Percentiles rank a stretch among this genome's conserved stretches.
Conservation (phyloP, 2,329 filamentous ascomycete species). For the Macrophomina phaseolina region DNA sequence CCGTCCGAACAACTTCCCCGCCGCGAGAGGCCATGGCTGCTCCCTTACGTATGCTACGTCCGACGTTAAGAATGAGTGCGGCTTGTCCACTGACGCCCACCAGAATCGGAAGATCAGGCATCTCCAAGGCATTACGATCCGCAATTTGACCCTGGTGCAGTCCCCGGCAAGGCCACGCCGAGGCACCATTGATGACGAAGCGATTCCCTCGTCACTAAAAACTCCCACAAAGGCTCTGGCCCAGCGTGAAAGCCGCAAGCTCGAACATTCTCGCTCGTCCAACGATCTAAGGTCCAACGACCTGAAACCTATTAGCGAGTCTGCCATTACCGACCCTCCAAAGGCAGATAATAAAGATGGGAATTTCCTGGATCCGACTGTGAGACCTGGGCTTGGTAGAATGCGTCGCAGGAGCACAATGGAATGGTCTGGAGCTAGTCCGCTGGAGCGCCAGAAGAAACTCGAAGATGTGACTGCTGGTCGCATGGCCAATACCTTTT, state of each 20-base stretch:
- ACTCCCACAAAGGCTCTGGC: slow-evolving; percentile 70
- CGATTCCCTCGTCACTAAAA: slow-evolving; percentile 69
- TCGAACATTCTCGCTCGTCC: slow-evolving; percentile 65
- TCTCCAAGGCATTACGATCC: slow-evolving; percentile 82
- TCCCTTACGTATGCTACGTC: slow-evolving; percentile 40
- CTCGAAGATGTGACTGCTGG: slow-evolving; percentile 74
- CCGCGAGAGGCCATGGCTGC: slow-evolving; percentile 46
- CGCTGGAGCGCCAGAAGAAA: slow-evolving; percentile 70
- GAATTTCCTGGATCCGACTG: slow-evolving; percentile 32
- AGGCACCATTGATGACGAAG: slow-evolving; percentile 77
- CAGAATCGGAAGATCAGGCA: slow-evolving; percentile 89
- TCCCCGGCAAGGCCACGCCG: slow-evolving; percentile 56
- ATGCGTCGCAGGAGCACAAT: slow-evolving; percentile 64
- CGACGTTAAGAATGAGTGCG: neutral
- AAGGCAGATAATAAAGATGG: slow-evolving; percentile 34
- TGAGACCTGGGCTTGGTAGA: slow-evolving; percentile 45
- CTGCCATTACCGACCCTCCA: slow-evolving; percentile 30
- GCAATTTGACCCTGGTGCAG: slow-evolving; percentile 77
- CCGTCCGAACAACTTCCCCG: slow-evolving; percentile 28
- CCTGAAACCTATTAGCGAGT: slow-evolving; percentile 33
- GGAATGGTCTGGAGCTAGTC: slow-evolving; percentile 66
- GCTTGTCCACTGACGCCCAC: neutral
- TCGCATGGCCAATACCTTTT: slow-evolving; percentile 85
- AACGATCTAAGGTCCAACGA: slow-evolving; percentile 54
- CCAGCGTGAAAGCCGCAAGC: slow-evolving; percentile 54